Evolutionary conservation across 306 rosid genomes (phyloP), one percentile per base, ranked within the genome.

Genomic region (Glycine latifolia): DNA sequence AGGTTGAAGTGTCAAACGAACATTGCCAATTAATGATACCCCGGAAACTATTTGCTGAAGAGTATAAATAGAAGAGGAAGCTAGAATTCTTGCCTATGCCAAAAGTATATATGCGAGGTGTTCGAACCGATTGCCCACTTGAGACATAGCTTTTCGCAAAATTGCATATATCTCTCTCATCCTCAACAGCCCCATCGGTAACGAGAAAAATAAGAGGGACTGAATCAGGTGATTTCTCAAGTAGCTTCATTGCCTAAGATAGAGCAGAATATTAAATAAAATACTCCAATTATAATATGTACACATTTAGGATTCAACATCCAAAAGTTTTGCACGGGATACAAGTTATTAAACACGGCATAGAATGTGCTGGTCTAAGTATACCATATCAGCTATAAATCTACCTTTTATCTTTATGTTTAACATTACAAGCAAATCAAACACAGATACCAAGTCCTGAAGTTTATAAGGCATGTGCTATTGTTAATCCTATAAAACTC

Each of bases 141-240:
- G 87, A 67, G 58, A 82, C 67, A 50, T 86, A 83, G 84, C 85
- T 86, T 89, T 85, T 89, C 78, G 91, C 85, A 68, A 84, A 70
- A 82, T 86, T 89, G 87, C 96, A 95, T 73, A 93, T 90, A 71
- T 90, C 96, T 85, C 93, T 90, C 83, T 93, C 99, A 80, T 95
- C 88, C 63, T 88, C 91, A 77, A 90, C 99, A 47, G 98, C 73
- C 39, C 99, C 99, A 77, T 95, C 99, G 50, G 99, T 95, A 68
- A 91, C 65, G 77, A 95, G 99, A 75, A 93, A 90, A 81, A 95
- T 87, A 78, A 91, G 85, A 48, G 99, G 97, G 84, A 91, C 55
- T 4, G 96, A 86, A 63, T 87, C 84, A 15, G 74, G 75, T 2
- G 91, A 79, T 74, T 88, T 85, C 80, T 71, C 87, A 60, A 93